Percentiles rank a stretch among this genome's conserved stretches.
phyloP scores from a whole-genome alignment of 1,139 yeast genomes.

The Yamadazyma mexicana region DNA sequence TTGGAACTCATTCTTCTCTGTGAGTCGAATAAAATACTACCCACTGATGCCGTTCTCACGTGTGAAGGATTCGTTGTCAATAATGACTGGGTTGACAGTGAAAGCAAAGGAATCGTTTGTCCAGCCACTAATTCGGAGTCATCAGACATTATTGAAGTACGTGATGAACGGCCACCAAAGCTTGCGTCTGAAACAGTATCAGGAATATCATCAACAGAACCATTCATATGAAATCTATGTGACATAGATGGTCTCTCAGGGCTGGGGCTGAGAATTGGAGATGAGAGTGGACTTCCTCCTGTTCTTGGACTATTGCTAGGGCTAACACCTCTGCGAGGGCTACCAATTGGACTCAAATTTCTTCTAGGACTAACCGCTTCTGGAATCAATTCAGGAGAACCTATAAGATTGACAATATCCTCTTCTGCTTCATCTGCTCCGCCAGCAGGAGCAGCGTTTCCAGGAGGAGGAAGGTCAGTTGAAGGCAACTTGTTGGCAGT shows the following conservation, averaged over 20 bases:
- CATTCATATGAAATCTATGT: background rate
- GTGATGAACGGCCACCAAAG: slow-evolving; percentile 11
- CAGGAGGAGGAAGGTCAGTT: too few relatives aligned
- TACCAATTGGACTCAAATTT: slow-evolving; percentile 13
- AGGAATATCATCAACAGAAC: background rate
- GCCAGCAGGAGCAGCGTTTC: background rate
- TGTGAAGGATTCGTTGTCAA: slow-evolving; percentile 10
- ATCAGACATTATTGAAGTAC: slow-evolving; percentile 26
- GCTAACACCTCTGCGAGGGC: slow-evolving; percentile 9
- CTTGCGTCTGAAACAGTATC: slow-evolving; percentile 16
- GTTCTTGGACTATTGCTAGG: slow-evolving; percentile 2
- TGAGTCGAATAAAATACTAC: slow-evolving; percentile 29
- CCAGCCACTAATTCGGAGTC: slow-evolving; percentile 31
- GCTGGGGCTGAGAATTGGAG: slow-evolving; percentile 1
- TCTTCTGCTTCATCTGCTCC: slow-evolving; percentile 16
- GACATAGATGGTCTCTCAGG: background rate
- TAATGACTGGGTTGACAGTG: slow-evolving; percentile 31
- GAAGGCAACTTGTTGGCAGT: too few relatives aligned
- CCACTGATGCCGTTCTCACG: slow-evolving; percentile 24
- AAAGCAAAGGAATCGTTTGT: slow-evolving; percentile 40
- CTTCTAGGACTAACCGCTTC: slow-evolving; percentile 16
- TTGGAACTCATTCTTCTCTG: slow-evolving; percentile 21
- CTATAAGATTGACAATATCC: slow-evolving; percentile 20
- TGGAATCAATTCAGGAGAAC: slow-evolving; percentile 16
- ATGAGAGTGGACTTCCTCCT: background rate